Percentiles rank a stretch among this genome's conserved stretches.
phyloP scores from a whole-genome alignment of 2,329 filamentous ascomycete genomes.

The Colletotrichum abscissum region DNA sequence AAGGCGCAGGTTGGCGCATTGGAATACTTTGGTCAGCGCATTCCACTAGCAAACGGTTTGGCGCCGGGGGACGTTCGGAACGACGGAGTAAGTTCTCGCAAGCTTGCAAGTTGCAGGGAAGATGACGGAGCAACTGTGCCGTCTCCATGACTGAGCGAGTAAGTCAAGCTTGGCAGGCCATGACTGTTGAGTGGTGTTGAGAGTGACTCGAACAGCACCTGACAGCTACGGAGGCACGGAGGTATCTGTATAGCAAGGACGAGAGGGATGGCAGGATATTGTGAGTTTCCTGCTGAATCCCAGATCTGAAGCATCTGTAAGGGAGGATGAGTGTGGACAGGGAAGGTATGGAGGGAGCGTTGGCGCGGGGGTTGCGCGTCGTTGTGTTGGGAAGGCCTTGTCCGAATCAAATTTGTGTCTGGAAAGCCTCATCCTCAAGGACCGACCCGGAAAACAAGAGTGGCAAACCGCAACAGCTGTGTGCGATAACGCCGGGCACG shows the following conservation, averaged over 20 bases:
- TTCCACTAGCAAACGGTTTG: slow-evolving; percentile 7
- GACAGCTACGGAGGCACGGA: neutral
- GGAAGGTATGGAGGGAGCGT: neutral
- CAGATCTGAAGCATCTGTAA: neutral
- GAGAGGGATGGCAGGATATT: neutral
- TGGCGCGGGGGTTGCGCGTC: slow-evolving; percentile 6
- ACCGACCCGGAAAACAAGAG: neutral
- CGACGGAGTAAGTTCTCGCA: slow-evolving; percentile 1
- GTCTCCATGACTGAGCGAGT: neutral
- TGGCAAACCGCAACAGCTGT: neutral
- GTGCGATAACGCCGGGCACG: neutral
- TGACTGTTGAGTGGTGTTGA: neutral
- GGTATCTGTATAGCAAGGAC: neutral
- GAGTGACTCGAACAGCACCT: neutral
- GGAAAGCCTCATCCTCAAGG: slow-evolving; percentile 3
- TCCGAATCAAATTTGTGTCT: slow-evolving; percentile 5
- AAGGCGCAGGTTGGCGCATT: neutral
- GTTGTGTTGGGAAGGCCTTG: slow-evolving; percentile 7
- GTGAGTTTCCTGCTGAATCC: neutral
- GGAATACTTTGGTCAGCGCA: neutral
- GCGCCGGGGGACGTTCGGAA: slow-evolving; percentile 17
- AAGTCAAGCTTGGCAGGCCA: neutral
- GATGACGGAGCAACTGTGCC: neutral
- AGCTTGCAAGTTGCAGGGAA: neutral
- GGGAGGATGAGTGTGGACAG: neutral